These are phyloP conservation scores for Barnettozyma botsteinii DNA, from an alignment of 805 yeast genomes.

Conservation along the genomic window DNA sequence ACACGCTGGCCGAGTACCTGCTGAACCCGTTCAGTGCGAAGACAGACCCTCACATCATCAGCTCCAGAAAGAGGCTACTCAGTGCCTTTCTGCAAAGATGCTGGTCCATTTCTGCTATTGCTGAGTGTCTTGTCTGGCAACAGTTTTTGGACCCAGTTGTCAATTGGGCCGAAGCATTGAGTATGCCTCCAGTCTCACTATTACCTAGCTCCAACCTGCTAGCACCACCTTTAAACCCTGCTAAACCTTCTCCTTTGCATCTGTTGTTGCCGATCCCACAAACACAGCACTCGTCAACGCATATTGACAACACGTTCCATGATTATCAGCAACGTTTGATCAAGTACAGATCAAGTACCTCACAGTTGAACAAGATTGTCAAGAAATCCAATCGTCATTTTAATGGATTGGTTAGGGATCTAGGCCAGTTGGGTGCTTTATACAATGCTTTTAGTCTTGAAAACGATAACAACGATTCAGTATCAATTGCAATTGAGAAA, in stretches of 20 bases:
- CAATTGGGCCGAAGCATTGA: slow-evolving; percentile 72
- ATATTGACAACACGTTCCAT: slow-evolving; percentile 15
- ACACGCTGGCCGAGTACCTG: slow-evolving; percentile 47
- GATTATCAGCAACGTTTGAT: slow-evolving; percentile 25
- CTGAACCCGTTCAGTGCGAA: slow-evolving; percentile 38
- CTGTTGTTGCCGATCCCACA: slow-evolving; percentile 54
- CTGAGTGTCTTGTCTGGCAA: slow-evolving; percentile 56
- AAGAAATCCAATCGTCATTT: slow-evolving; percentile 31
- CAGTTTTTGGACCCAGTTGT: slow-evolving; percentile 83
- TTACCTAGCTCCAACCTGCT: slow-evolving; percentile 48
- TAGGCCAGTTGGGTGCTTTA: slow-evolving; percentile 72
- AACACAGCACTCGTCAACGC: slow-evolving; percentile 29
- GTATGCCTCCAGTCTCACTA: slow-evolving; percentile 46
- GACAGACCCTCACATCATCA: slow-evolving; percentile 42
- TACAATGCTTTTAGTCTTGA: slow-evolving; percentile 57
- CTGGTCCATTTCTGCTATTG: slow-evolving; percentile 46
- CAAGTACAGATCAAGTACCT: slow-evolving; percentile 21
- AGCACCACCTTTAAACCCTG: slow-evolving; percentile 59
- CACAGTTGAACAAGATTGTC: slow-evolving; percentile 16
- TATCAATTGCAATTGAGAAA: slow-evolving; percentile 64
- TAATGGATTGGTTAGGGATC: slow-evolving; percentile 54
- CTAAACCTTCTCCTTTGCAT: slow-evolving; percentile 52
- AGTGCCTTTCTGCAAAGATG: slow-evolving; percentile 78
- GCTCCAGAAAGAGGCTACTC: slow-evolving; percentile 69
- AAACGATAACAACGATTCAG: slow-evolving; percentile 18